These are phyloP conservation scores for Apiospora hydei DNA, from an alignment of 2,329 filamentous ascomycete genomes.

Conservation along the genomic window DNA sequence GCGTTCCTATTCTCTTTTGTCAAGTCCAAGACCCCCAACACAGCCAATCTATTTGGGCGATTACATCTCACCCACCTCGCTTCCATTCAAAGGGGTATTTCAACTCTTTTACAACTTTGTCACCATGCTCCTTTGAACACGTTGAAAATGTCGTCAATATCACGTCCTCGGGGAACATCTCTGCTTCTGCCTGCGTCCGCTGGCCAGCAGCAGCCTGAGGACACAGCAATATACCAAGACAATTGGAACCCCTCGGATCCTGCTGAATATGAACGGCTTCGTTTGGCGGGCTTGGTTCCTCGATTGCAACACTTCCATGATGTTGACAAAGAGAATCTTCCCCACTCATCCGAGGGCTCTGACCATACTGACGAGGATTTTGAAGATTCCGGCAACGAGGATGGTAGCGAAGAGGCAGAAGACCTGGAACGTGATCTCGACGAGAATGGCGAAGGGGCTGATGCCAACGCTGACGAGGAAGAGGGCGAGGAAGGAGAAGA, in stretches of 20 bases:
- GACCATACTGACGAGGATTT: neutral
- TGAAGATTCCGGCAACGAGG: constrained; percentile 31
- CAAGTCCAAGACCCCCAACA: neutral
- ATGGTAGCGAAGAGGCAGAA: constrained; percentile 30
- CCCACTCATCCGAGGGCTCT: neutral
- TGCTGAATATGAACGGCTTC: neutral
- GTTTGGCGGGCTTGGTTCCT: neutral
- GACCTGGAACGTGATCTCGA: constrained; percentile 34
- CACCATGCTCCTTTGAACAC: neutral
- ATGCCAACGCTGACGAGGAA: constrained; percentile 40
- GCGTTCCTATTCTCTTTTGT: neutral
- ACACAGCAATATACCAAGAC: constrained; percentile 10
- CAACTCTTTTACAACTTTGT: neutral
- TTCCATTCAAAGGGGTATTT: neutral
- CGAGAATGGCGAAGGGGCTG: constrained; percentile 36
- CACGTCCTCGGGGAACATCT: neutral
- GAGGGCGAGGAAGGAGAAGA: constrained; percentile 37
- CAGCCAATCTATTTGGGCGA: neutral
- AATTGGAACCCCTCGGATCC: neutral
- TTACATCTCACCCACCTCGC: neutral
- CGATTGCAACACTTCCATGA: neutral
- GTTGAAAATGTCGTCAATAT: neutral
- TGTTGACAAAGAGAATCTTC: neutral
- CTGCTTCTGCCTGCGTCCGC: neutral
- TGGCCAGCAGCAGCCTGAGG: constrained; percentile 19